Evolutionary conservation across 768 basidiomycete species (phyloP), one percentile per base, ranked within the genome.

Genomic region (Mrakia hoshinonis): DNA sequence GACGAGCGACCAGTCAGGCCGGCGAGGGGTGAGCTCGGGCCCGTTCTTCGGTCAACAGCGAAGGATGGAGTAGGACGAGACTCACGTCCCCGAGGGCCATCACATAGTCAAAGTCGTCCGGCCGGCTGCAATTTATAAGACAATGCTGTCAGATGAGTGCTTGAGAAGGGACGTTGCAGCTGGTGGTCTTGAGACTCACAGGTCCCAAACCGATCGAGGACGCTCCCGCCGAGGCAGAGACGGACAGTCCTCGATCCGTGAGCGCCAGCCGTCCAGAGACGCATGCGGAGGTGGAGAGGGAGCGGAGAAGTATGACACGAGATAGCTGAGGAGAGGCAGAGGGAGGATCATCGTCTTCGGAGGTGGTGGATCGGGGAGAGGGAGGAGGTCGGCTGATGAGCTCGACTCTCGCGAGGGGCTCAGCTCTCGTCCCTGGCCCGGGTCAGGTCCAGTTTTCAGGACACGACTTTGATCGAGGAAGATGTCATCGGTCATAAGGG

Each of bases 61-160:
- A 62, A 24, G 6, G 22, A n/a, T 9, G 15, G 38, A 10, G 47
- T 10, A 51, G 31, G 18, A 31, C 34, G 12, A 6, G 20, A 66
- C 49, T 67, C 34, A 67, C 66, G 31, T 73, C 72, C 7, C 72
- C 72, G 1, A 73, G 52, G 10, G 72, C 72, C 65, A 72, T 67
- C 47, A 36, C 55, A 36, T 61, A 62, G 4, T 43, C 51, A 26
- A 73, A 73, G 38, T 73, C 72, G 29, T 73, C 72, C 0, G 72
- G 72, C 24, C 72, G 67, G 31, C 69, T 70, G 7, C 3, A 38
- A 52, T 22, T 31, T 24, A 38, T 12, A 6, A 48, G 63, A 26
- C 0, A 29, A 46, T 6, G n/a, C 22, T 1, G 5, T 34, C 34
- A 34, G 29, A 38, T 55, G 31, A 39, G 15, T 34, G 26, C 43